A percentile compares a stretch with the other conserved stretches of the same genome.
These are phyloP conservation scores for Penicillium janthinellum DNA, from an alignment of 2,329 filamentous ascomycete species.

Conservation along the genomic window DNA sequence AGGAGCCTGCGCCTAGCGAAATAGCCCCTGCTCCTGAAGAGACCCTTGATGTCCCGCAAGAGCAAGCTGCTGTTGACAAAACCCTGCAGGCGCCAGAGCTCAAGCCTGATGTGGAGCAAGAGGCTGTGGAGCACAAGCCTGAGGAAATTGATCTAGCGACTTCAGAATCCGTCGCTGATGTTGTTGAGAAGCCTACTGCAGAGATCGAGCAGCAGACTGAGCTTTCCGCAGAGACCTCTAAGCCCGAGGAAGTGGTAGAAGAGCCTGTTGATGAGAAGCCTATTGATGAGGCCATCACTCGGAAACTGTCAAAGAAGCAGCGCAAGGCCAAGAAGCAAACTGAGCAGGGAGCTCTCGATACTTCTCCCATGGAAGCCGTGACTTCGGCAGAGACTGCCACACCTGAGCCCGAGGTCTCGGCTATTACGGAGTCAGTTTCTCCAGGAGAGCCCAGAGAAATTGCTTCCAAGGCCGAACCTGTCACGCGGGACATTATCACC, in stretches of 20 bases:
- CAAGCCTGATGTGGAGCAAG: not conserved
- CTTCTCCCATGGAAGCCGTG: not conserved
- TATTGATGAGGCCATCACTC: slow-evolving; percentile 13
- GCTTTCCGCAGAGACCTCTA: not conserved
- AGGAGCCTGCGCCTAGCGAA: not conserved
- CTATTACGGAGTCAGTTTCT: not conserved
- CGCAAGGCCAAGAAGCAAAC: slow-evolving; percentile 34
- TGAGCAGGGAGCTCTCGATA: slow-evolving; percentile 16
- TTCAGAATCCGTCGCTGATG: not conserved
- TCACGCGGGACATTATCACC: not conserved
- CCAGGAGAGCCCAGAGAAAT: slow-evolving; percentile 1
- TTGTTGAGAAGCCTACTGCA: not conserved
- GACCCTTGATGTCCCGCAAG: not conserved
- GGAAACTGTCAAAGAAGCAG: slow-evolving; percentile 43
- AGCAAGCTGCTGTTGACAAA: not conserved
- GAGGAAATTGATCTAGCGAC: not conserved
- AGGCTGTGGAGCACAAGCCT: not conserved
- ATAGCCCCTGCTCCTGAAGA: not conserved
- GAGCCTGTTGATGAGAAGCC: slow-evolving; percentile 8
- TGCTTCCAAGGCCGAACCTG: not conserved
- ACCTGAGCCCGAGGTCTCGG: not conserved
- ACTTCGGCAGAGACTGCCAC: not conserved
- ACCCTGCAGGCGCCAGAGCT: not conserved
- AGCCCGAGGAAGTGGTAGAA: slow-evolving; percentile 10
- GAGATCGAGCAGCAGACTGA: not conserved